Base-by-base conservation (phyloP, 192 early-diverging fungal species). In the Coemansia sp. region DNA sequence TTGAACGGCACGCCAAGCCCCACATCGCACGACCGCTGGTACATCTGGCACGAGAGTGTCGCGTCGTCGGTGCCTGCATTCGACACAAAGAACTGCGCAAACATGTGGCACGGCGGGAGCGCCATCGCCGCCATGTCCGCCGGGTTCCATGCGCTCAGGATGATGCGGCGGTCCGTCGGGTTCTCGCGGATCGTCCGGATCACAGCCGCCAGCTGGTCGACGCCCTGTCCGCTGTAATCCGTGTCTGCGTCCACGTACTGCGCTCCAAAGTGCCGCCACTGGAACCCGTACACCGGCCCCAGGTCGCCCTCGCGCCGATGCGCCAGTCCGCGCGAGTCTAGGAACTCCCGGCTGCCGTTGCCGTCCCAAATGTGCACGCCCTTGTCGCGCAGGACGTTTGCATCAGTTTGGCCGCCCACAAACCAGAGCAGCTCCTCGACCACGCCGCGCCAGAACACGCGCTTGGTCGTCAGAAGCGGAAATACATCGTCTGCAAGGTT, bases 211-310 rank as follows among this genome's bases (percentile, higher is more conserved):
- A 99, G 82, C 73, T 99, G 98, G 69, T 99, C 98, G 6, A 94
- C 88, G n/a, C 98, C 98, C 72, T 92, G 72, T 14, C 92, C 93
- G 4, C 88, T 85, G 64, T 99, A 99, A 65, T 98, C 94, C 1
- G 87, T 86, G 65, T 98, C 89, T 36, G 88, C 88, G 60, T 89
- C 88, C 49, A 76, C 69, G 73, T 99, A 99, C 56, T 90, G 71
- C 1, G 98, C 98, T 0, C 98, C 98, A 88, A 99, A 99, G 70
- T 98, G 94, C 34, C 98, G 84, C 98, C 98, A 99, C 69, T 99
- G 98, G 81, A 95, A 99, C 15, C 98, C 98, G 67, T 99, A 99
- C 21, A 99, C 93, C 1, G 94, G 94, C 0, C 97, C 97, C 26
- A 99, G 70, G 62, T 98, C 97, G 16, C 96, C 95, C 43, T 90